These are phyloP conservation scores for Puya raimondii DNA, from an alignment of 176 grass and related monocot species.

Conservation along the genomic window DNA sequence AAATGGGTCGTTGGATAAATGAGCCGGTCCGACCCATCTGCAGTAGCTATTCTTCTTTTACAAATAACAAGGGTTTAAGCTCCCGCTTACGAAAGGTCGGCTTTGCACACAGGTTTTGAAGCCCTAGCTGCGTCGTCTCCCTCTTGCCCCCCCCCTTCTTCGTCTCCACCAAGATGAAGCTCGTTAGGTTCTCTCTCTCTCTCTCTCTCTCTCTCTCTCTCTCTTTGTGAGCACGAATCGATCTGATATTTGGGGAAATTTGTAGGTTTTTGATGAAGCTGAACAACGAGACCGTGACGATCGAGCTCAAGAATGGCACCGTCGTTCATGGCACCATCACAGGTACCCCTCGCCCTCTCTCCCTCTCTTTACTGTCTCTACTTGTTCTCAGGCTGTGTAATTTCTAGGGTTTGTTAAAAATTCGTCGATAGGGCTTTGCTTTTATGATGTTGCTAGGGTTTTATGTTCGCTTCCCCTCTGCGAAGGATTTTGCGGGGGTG, in stretches of 20 bases:
- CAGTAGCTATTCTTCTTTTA: too few species aligned
- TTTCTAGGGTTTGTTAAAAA: neutral
- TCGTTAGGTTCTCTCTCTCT: slow-evolving; percentile 53
- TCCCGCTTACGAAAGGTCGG: neutral
- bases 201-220: neutral
- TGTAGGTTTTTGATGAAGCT: slow-evolving; percentile 96
- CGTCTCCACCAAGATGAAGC: slow-evolving; percentile 61
- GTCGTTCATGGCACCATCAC: slow-evolving; percentile 89
- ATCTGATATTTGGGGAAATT: slow-evolving; percentile 13
- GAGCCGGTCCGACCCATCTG: too few species aligned
- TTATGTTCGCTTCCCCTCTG: neutral
- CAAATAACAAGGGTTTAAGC: neutral
- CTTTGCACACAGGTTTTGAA: neutral
- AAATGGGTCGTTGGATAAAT: too few species aligned
- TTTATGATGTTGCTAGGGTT: neutral
- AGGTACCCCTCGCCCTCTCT: slow-evolving; percentile 27
- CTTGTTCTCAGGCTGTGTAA: neutral
- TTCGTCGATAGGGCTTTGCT: neutral
- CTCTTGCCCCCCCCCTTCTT: neutral
- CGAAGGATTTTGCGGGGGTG: neutral
- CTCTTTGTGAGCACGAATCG: slow-evolving; percentile 13
- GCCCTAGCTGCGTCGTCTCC: slow-evolving; percentile 7
- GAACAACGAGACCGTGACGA: slow-evolving; percentile 94
- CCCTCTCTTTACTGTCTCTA: neutral
- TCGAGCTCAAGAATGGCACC: slow-evolving; percentile 94